Base-by-base conservation (phyloP, 2,329 filamentous ascomycete species). In the Pseudocercospora pini-densiflorae region DNA sequence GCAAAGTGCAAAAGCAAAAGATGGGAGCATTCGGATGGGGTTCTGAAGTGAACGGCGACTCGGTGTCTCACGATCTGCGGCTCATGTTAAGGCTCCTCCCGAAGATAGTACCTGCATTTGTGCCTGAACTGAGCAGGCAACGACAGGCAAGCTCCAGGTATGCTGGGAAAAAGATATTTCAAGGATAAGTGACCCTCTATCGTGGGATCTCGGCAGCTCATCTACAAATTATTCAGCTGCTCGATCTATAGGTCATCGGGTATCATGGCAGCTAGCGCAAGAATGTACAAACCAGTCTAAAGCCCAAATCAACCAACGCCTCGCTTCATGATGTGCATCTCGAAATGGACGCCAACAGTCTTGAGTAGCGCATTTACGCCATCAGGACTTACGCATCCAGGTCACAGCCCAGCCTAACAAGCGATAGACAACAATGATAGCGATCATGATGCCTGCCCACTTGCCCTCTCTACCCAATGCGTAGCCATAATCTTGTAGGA, bases 401-500 rank as follows among this genome's bases (percentile, higher is more conserved):
- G 66, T 72, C 40, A 87, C 87, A 54, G 85, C 70, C 87, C 87
- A 92, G 0, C 87, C 89, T 5, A 92, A 81, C 5, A 92, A 57
- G 40, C 91, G 81, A 78, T 93, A 93, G 0, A 87, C 92, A 8
- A 86, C 81, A 72, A 92, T 89, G 67, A 95, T 94, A 0, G 82
- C 87, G 58, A 94, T 74, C 81, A 93, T 83, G 67, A 93, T 93
- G 0, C 91, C 92, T 8, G 91, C 86, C 83, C 91, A 91, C 74
- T 86, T 83, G 1, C 87, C 89, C 31, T 84, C 84, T 61, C 84
- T 79, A 0, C 86, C 88, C 2, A 85, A 85, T 1, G 83, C 78
- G 75, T 92, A 93, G 0, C 88, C 89, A 76, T 92, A 94, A 49
- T 84, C 79, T 40, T 85, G 79, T 63, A 95, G 77, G 3, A 95